phyloP scores from a whole-genome alignment of 2,329 filamentous ascomycete species.

The Fusarium mundagurra region DNA sequence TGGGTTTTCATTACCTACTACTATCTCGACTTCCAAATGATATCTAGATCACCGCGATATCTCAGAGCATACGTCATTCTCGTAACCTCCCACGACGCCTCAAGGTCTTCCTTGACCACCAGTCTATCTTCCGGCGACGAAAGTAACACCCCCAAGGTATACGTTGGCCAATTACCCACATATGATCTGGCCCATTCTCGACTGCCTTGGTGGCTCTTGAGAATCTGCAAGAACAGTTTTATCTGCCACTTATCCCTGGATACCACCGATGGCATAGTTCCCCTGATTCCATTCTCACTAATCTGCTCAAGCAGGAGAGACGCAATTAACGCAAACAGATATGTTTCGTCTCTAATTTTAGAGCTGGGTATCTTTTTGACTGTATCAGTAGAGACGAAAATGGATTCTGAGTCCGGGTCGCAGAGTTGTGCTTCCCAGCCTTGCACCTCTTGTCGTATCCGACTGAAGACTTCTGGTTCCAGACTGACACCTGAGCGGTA shows the following conservation, averaged over 20 bases:
- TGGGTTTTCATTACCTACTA: accelerated
- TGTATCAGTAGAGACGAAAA: not conserved
- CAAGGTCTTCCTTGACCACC: slow-evolving; percentile 26
- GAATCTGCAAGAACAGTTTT: slow-evolving; percentile 10
- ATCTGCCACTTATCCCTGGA: slow-evolving; percentile 30
- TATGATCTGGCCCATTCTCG: slow-evolving; percentile 40
- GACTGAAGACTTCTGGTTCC: not conserved
- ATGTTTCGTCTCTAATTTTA: slow-evolving; percentile 28
- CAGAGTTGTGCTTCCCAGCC: slow-evolving; percentile 20
- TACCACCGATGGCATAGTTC: not conserved
- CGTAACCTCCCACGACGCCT: slow-evolving; percentile 25
- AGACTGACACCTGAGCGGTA: not conserved
- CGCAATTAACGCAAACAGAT: slow-evolving; percentile 27
- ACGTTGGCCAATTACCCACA: slow-evolving; percentile 41
- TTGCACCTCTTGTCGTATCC: slow-evolving; percentile 11
- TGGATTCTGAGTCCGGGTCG: not conserved
- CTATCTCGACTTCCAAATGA: slow-evolving; percentile 4
- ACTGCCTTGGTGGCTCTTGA: slow-evolving; percentile 14
- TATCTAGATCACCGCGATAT: slow-evolving; percentile 33
- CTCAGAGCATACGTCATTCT: slow-evolving; percentile 21
- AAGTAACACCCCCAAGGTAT: slow-evolving; percentile 35
- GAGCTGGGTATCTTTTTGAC: not conserved
- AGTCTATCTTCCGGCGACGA: slow-evolving; percentile 11
- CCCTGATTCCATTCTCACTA: not conserved
- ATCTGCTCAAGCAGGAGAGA: slow-evolving; percentile 35